Evolutionary conservation across 2,329 filamentous ascomycete genomes (phyloP).

Genomic region (Cladosporium austrohemisphaericum): DNA sequence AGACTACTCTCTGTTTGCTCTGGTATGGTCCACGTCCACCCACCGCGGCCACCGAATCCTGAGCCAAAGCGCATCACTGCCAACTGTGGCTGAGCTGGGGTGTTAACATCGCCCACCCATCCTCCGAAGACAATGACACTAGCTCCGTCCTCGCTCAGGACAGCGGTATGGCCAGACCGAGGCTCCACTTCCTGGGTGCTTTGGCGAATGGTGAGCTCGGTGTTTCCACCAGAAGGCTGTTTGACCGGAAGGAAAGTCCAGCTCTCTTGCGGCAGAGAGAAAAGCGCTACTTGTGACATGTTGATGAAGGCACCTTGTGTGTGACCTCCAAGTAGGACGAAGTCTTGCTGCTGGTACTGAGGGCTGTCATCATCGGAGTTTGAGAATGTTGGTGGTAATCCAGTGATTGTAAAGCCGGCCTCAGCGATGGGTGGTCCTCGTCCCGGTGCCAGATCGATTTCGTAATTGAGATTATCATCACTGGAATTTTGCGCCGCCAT

Average conservation of each 20-base stretch:
- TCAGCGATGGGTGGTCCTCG: slow-evolving; percentile 70
- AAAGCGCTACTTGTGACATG: slow-evolving; percentile 86
- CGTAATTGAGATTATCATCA: slow-evolving; percentile 41
- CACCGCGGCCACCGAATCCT: slow-evolving; percentile 59
- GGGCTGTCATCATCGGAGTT: slow-evolving; percentile 55
- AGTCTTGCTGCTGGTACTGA: slow-evolving; percentile 70
- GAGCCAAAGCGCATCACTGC: slow-evolving; percentile 71
- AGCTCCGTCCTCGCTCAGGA: slow-evolving; percentile 73
- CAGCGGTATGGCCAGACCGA: slow-evolving; percentile 81
- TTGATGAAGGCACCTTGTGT: slow-evolving; percentile 82
- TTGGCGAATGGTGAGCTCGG: slow-evolving; percentile 51
- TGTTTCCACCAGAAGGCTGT: slow-evolving; percentile 38
- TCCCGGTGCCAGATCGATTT: slow-evolving; percentile 46
- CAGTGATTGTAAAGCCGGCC: slow-evolving; percentile 81
- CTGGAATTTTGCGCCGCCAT: slow-evolving; percentile 49
- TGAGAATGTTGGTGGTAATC: slow-evolving; percentile 65
- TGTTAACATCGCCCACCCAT: slow-evolving; percentile 80
- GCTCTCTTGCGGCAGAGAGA: slow-evolving; percentile 77
- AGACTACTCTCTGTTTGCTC: slow-evolving; percentile 43
- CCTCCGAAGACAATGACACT: slow-evolving; percentile 80
- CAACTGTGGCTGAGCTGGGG: slow-evolving; percentile 76
- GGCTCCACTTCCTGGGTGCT: slow-evolving; percentile 58
- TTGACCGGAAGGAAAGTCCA: slow-evolving; percentile 79
- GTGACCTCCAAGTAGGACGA: slow-evolving; percentile 81
- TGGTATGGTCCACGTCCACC: slow-evolving; percentile 70